Conservation (phyloP, 495 filamentous ascomycete genomes). For the Daldinia childiae region DNA sequence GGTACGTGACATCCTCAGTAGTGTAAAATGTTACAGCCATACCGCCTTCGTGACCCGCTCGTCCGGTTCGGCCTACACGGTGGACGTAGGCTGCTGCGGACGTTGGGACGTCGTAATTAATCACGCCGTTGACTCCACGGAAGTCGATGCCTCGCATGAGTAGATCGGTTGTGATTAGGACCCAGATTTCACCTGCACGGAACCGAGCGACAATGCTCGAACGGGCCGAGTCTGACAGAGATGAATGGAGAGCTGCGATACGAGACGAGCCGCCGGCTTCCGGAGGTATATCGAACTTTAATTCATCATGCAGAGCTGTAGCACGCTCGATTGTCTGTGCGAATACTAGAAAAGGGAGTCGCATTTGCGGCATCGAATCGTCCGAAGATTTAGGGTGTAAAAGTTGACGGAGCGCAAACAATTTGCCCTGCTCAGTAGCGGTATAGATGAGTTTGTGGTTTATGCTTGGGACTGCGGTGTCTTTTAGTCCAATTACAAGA, state of each 20-base stretch:
- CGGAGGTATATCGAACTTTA: slow-evolving; percentile 92
- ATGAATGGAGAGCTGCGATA: slow-evolving; percentile 89
- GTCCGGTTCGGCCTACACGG: slow-evolving; percentile 88
- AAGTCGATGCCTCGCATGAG: slow-evolving; percentile 93
- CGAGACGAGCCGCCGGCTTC: slow-evolving; percentile 86
- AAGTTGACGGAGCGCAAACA: slow-evolving; percentile 89
- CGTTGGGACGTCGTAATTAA: slow-evolving; percentile 96
- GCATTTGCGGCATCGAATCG: slow-evolving; percentile 67
- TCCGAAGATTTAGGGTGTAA: slow-evolving; percentile 75
- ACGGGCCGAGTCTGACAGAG: slow-evolving; percentile 78
- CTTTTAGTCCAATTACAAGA: slow-evolving; percentile 92
- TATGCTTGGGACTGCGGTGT: slow-evolving; percentile 92
- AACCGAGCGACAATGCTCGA: slow-evolving; percentile 87
- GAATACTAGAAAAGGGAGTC: slow-evolving; percentile 92
- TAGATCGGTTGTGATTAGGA: slow-evolving; percentile 93
- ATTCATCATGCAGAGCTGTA: slow-evolving; percentile 83
- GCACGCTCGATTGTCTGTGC: slow-evolving; percentile 93
- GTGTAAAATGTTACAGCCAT: slow-evolving; percentile 96
- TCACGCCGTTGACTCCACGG: slow-evolving; percentile 87
- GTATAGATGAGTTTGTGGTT: slow-evolving; percentile 88
- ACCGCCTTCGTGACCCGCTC: slow-evolving; percentile 87
- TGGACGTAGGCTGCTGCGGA: slow-evolving; percentile 91
- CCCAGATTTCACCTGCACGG: slow-evolving; percentile 92
- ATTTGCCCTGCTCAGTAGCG: slow-evolving; percentile 91
- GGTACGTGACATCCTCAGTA: slow-evolving; percentile 88